Percentiles rank a stretch among this genome's conserved stretches.
Conservation (phyloP, 192 early-diverging fungal genomes). For the Mortierella antarctica region DNA sequence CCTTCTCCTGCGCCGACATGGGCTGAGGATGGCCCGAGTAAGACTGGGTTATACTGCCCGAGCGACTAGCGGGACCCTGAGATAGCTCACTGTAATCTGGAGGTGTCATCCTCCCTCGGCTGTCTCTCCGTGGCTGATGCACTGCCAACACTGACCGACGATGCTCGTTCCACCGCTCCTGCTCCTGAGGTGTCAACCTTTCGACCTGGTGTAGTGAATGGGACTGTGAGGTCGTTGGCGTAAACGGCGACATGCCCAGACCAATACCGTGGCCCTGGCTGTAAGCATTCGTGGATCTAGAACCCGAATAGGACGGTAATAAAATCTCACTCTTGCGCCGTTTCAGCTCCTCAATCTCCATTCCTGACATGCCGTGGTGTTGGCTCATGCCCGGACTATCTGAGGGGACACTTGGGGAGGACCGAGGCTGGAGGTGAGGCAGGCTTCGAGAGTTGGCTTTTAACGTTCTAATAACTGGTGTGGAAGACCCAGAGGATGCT, state of each 20-base stretch:
- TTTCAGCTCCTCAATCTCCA: constrained; percentile 41
- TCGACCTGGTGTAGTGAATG: constrained; percentile 23
- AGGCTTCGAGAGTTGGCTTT: constrained; percentile 46
- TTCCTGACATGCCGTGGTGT: constrained; percentile 29
- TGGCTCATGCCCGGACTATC: constrained; percentile 15
- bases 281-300: not conserved
- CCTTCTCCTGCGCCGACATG: constrained; percentile 19
- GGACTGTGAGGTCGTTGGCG: not conserved
- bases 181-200: constrained; percentile 24
- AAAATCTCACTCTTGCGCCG: constrained; percentile 41
- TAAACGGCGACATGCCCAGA: constrained; percentile 25
- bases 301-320: constrained; percentile 25
- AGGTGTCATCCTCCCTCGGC: not conserved
- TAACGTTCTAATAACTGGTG: constrained; percentile 18
- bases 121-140: not conserved
- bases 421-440: constrained; percentile 37
- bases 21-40: constrained; percentile 6
- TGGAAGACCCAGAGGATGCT: not conserved
- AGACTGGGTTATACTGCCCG: not conserved
- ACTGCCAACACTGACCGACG: constrained; percentile 40
- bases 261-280: constrained; percentile 17
- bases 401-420: not conserved
- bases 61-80: not conserved
- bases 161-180: constrained; percentile 35
- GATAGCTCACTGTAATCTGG: no score